Evolutionary conservation across 2,329 filamentous ascomycete genomes (phyloP).

Genomic region (Aspergillus pseudonomiae): DNA sequence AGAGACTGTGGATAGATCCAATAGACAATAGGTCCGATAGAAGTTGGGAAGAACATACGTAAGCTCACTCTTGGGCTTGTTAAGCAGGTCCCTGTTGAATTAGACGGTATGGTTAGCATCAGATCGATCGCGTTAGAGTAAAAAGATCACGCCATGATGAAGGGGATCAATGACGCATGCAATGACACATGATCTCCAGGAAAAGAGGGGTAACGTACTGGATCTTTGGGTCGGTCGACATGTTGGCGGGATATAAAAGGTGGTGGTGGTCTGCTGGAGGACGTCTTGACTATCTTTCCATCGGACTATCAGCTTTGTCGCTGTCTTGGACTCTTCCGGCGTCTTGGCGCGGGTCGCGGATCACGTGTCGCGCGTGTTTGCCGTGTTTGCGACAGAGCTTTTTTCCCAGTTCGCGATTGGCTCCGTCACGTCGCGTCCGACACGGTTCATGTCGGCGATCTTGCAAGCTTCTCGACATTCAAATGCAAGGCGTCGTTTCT

Average conservation of each 20-base stretch:
- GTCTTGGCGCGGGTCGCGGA: constrained; percentile 16
- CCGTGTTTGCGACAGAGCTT: constrained; percentile 27
- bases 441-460: constrained; percentile 37
- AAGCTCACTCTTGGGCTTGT: constrained; percentile 85
- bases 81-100: constrained; percentile 73
- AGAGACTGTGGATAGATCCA: constrained; percentile 19
- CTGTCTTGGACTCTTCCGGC: neutral
- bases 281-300: neutral
- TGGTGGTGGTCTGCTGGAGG: constrained; percentile 1
- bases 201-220: constrained; percentile 55
- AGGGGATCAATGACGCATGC: constrained; percentile 26
- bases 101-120: constrained; percentile 34
- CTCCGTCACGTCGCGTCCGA: constrained; percentile 44
- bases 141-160: neutral
- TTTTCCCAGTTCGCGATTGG: constrained; percentile 36
- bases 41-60: constrained; percentile 64
- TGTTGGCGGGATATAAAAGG: constrained; percentile 42
- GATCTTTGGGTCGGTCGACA: constrained; percentile 69
- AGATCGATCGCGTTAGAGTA: constrained; percentile 8
- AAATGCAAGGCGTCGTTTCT: constrained; percentile 35
- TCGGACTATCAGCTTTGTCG: constrained; percentile 1
- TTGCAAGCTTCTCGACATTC: constrained; percentile 30
- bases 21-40: constrained; percentile 4
- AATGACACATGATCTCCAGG: constrained; percentile 14
- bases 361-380: constrained; percentile 34